phyloP scores from a whole-genome alignment of 805 yeast genomes.

The Isabelozyma gotoi region DNA sequence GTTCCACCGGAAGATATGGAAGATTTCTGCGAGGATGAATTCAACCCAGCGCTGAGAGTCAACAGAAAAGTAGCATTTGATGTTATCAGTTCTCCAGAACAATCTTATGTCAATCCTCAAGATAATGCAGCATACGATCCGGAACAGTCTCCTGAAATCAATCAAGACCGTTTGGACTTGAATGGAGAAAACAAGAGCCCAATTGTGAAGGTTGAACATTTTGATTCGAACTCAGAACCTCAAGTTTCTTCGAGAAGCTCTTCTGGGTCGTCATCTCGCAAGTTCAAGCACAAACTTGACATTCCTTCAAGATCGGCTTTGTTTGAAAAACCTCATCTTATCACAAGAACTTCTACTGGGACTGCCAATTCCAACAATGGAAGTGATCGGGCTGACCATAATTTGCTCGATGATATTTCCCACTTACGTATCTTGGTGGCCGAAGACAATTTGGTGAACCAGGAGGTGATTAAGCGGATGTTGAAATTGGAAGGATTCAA shows the following conservation, averaged over 20 bases:
- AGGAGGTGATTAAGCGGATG: conserved; percentile 91
- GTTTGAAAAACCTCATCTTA: conserved; percentile 44
- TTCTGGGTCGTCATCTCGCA: neutral
- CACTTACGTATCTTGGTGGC: conserved; percentile 71
- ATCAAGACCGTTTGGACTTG: too few species aligned
- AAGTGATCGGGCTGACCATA: conserved; percentile 13
- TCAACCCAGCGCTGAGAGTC: conserved; percentile 53
- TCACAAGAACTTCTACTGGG: conserved; percentile 50
- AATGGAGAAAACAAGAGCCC: neutral
- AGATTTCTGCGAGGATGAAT: conserved; percentile 63
- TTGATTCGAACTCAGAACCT: neutral
- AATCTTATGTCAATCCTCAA: neutral
- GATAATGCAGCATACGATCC: too few species aligned
- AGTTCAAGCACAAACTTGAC: conserved; percentile 3
- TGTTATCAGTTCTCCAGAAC: conserved; percentile 5
- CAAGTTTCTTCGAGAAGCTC: neutral
- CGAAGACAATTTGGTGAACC: conserved; percentile 92
- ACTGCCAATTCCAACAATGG: conserved; percentile 40
- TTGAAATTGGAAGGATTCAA: conserved; percentile 75
- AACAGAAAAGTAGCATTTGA: conserved; percentile 51
- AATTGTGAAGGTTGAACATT: neutral
- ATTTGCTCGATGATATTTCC: conserved; percentile 24
- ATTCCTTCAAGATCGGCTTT: conserved; percentile 10
- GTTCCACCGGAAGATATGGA: conserved; percentile 36
- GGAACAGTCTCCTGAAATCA: too few species aligned